Conservation (phyloP, 495 filamentous ascomycete genomes). For the Aspergillus avenaceus region DNA sequence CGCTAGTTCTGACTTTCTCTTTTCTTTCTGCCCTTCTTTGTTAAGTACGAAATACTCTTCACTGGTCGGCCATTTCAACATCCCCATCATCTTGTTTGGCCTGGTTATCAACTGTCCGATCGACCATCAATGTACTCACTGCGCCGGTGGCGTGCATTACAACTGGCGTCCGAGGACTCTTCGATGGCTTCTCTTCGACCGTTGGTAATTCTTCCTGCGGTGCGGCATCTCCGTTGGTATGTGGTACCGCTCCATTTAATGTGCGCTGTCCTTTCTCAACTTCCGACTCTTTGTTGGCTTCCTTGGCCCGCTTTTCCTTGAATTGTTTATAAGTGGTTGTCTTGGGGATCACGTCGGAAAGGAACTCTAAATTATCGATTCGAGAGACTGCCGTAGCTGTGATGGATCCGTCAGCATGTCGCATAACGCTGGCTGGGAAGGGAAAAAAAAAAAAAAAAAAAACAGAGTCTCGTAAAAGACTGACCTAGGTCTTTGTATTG, state of each 20-base stretch:
- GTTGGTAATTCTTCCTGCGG: constrained; percentile 8
- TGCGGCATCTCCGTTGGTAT: constrained; percentile 29
- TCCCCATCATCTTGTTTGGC: constrained; percentile 19
- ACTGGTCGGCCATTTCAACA: constrained; percentile 43
- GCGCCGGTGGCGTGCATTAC: constrained; percentile 20
- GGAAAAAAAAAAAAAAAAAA: too few species aligned
- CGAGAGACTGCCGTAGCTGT: constrained; percentile 80
- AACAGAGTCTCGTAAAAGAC: not conserved
- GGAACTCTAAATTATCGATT: constrained; percentile 92
- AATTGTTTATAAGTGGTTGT: constrained; percentile 75
- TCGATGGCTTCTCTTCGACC: constrained; percentile 18
- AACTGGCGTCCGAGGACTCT: constrained; percentile 28
- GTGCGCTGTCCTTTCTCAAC: constrained; percentile 53
- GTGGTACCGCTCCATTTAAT: constrained; percentile 35
- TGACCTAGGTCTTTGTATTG: constrained; percentile 92
- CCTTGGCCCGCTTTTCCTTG: constrained; percentile 60
- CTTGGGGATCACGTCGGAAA: constrained; percentile 83
- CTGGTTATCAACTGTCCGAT: constrained; percentile 27
- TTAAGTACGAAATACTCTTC: too few species aligned
- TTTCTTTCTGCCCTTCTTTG: too few species aligned
- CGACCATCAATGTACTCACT: constrained; percentile 37
- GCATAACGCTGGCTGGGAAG: not conserved
- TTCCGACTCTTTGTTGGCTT: constrained; percentile 36
- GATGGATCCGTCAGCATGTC: constrained; percentile 1
- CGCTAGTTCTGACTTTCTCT: not conserved